Evolutionary conservation across 139 green algal genomes (phyloP).

Genomic region (Closterium sp.): DNA sequence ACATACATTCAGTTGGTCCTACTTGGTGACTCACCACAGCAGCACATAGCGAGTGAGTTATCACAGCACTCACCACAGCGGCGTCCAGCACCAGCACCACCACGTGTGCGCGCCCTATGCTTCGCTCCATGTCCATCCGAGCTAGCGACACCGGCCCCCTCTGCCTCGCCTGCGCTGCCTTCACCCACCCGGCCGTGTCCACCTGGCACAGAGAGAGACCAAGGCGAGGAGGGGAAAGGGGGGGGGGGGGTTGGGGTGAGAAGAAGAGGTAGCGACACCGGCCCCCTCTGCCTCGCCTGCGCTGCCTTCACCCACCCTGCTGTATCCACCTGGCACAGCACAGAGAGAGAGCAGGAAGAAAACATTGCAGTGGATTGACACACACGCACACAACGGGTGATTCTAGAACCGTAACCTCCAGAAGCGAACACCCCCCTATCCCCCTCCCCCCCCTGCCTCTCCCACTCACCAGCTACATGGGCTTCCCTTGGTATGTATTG

Average conservation of each 20-base stretch:
- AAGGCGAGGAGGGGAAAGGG: too few relatives aligned
- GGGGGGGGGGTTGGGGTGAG: too few relatives aligned
- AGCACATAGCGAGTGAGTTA: too few relatives aligned
- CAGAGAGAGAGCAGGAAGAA: not conserved
- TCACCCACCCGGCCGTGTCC: too few relatives aligned
- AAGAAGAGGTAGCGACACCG: conserved; percentile 1
- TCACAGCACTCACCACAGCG: conserved; percentile 19
- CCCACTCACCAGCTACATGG: conserved; percentile 65
- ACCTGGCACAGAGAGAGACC: too few relatives aligned
- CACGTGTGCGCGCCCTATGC: conserved; percentile 73
- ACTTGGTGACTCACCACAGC: too few relatives aligned
- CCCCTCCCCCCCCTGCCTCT: too few relatives aligned
- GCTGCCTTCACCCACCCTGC: conserved; percentile 78
- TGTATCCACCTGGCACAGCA: conserved; percentile 66
- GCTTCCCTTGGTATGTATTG: conserved; percentile 45
- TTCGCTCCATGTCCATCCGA: conserved; percentile 47
- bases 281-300: conserved; percentile 17
- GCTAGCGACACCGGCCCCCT: not conserved
- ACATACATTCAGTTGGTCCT: too few relatives aligned
- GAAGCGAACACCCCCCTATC: too few relatives aligned
- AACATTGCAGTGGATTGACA: too few relatives aligned
- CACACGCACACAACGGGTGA: too few relatives aligned
- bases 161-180: conserved; percentile 37
- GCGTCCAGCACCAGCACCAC: conserved; percentile 84
- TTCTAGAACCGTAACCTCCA: too few relatives aligned